Conservation (phyloP, 352 stramenopile genomes). For the Globisporangium mamillatum region DNA sequence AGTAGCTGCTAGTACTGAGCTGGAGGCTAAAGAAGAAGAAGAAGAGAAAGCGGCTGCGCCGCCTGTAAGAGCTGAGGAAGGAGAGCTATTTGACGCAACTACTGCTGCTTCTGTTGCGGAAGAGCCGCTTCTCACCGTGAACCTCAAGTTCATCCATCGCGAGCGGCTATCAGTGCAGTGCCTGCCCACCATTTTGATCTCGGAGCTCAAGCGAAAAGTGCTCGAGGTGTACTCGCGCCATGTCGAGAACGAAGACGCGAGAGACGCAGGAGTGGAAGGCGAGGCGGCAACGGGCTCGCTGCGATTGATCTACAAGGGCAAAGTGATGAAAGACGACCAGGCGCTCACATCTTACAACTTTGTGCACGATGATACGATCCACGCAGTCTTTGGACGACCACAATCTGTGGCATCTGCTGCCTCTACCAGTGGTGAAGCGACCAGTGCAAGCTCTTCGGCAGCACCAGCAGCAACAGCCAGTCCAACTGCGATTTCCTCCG, state of each 20-base stretch:
- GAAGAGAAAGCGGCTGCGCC: constrained; percentile 10
- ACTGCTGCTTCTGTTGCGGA: background rate
- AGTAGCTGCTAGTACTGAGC: background rate
- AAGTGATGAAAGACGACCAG: constrained; percentile 43
- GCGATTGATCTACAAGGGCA: constrained; percentile 54
- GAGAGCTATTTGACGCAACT: background rate
- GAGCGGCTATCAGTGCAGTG: constrained; percentile 29
- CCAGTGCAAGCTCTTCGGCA: background rate
- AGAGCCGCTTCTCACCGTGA: constrained; percentile 19
- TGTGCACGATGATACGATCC: constrained; percentile 35
- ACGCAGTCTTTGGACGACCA: constrained; percentile 31
- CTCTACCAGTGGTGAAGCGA: background rate
- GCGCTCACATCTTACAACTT: constrained; percentile 32
- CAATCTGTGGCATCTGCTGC: background rate
- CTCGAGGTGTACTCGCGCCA: constrained; percentile 12
- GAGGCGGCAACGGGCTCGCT: constrained; percentile 8
- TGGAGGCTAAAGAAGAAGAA: constrained; percentile 3
- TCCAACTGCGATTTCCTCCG: background rate
- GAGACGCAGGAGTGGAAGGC: background rate
- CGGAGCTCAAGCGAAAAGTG: constrained; percentile 27
- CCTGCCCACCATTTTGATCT: constrained; percentile 17
- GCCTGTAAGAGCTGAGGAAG: background rate
- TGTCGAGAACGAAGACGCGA: background rate
- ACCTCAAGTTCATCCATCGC: constrained; percentile 45
- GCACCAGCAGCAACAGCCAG: background rate